Evolutionary conservation across 2,329 filamentous ascomycete species (phyloP).

Genomic region (Trichoderma asperellum): DNA sequence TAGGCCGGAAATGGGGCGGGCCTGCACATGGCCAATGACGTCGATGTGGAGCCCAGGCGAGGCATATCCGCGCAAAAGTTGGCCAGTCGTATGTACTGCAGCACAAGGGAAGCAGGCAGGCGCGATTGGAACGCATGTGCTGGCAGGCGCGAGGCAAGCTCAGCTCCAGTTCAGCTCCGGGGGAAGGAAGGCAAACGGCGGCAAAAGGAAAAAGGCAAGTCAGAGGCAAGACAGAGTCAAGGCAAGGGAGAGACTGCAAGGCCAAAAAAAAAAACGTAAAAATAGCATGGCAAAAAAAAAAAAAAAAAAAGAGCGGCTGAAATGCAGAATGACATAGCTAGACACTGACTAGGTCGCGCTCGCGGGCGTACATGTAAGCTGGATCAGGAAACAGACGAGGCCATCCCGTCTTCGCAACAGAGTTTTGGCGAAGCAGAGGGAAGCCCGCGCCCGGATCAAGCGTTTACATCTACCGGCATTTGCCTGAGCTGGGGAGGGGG

Average conservation of each 20-base stretch:
- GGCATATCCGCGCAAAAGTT: slow-evolving; percentile 17
- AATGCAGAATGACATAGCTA: slow-evolving; percentile 1
- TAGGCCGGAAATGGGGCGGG: slow-evolving; percentile 2
- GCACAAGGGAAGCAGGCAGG: not conserved
- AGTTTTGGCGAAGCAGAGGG: not conserved
- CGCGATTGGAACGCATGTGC: not conserved
- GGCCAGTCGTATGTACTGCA: not conserved
- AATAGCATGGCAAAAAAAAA: not conserved
- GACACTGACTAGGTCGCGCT: not conserved
- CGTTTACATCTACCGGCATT: slow-evolving; percentile 27
- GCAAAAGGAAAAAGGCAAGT: not conserved
- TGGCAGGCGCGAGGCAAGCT: not conserved
- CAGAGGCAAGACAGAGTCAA: not conserved
- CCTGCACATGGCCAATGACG: slow-evolving; percentile 24
- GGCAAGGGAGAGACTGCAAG: not conserved
- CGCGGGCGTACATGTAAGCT: not conserved
- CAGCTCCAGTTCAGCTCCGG: not conserved
- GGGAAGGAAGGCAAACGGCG: not conserved
- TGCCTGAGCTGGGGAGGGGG: slow-evolving; percentile 11
- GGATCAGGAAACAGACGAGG: not conserved
- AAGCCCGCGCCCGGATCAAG: slow-evolving; percentile 18
- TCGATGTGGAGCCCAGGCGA: slow-evolving; percentile 14
- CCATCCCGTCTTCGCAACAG: not conserved
- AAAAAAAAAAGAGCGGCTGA: slow-evolving; percentile 1
- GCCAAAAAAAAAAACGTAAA: not conserved